Percentiles rank a stretch among this genome's conserved stretches.
Conservation (phyloP, 441 rosid genomes). For the Bruguiera hainesii region DNA sequence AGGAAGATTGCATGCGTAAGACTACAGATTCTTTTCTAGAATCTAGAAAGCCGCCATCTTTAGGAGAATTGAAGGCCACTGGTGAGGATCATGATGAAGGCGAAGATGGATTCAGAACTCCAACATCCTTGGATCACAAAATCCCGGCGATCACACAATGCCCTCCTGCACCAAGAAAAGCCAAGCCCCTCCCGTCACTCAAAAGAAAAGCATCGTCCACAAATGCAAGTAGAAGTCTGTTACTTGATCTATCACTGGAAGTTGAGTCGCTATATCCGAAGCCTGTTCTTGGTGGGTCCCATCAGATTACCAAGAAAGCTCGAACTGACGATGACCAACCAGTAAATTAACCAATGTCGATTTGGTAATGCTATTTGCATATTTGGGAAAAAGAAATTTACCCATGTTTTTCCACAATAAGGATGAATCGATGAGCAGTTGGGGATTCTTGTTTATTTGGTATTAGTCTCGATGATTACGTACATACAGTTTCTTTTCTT, state of each 20-base stretch:
- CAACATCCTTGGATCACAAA: constrained; percentile 54
- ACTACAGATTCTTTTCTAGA: background rate
- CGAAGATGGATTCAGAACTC: constrained; percentile 64
- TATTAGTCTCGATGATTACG: no score
- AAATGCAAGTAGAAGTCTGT: constrained; percentile 16
- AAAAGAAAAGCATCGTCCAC: constrained; percentile 33
- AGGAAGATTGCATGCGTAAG: background rate
- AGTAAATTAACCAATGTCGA: background rate
- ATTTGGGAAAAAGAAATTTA: no score
- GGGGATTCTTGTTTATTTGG: background rate
- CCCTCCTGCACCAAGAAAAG: constrained; percentile 70
- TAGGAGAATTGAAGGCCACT: constrained; percentile 14
- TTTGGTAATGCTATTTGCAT: constrained; percentile 2
- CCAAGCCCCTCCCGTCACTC: constrained; percentile 23
- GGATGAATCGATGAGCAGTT: background rate
- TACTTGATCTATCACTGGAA: constrained; percentile 44
- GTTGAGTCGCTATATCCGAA: constrained; percentile 45
- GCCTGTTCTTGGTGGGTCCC: constrained; percentile 29
- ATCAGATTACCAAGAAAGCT: constrained; percentile 54
- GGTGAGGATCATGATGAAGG: constrained; percentile 18
- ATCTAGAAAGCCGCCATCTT: background rate
- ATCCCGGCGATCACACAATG: constrained; percentile 48
- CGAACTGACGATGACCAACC: constrained; percentile 29
- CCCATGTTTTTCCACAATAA: no score
- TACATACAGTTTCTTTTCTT: no score